Base-by-base conservation (phyloP, 371 early-diverging fungal species). In the Syncephalastrum monosporum region DNA sequence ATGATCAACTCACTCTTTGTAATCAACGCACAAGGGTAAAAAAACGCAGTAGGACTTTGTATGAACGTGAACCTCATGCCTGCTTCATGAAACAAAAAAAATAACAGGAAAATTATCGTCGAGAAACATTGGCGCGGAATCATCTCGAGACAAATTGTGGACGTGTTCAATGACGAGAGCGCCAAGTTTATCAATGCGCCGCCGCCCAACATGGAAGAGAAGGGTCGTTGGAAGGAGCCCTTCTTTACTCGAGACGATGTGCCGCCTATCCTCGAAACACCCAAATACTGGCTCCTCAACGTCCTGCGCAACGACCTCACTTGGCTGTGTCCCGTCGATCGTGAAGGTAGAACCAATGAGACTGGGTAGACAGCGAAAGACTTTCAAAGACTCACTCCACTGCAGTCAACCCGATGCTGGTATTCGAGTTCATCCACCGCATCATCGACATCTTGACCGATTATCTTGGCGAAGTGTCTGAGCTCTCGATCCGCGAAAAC, bases 121-220 rank as follows among this genome's bases (percentile, higher is more conserved):
- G 91, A 93, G 69, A 93, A 93, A 63, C 93, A 93, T 65, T 95
- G 91, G 91, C 82, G 91, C 58, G 83, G 85, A 27, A 68, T 87
- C 59, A 79, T 87, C 55, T 76, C 91, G 27, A 81, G 86, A 50
- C 82, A 82, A 53, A 74, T 91, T 24, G 86, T 89, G 33, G 89
- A 89, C 69, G 77, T 83, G 62, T 83, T 87, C 72, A 77, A 82
- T 67, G 80, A 85, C 60, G 72, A 82, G 63, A 78, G 86, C 57
- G 63, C 71, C 58, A 78, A 83, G 67, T 74, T 81, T 56, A 74
- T 77, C 71, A 64, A 69, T 27, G 70, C 79, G 47, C 29, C 61
- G 45, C 74, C 80, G 21, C 72, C 68, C 6, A 69, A 68, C 17
- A 54, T 69, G 47, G 58, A 58, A 8, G 69, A 69, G 7, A 64